Percentiles rank a stretch among this genome's conserved stretches.
phyloP scores from a whole-genome alignment of 1,284 basidiomycete species.

The Laetiporus sulphureus region DNA sequence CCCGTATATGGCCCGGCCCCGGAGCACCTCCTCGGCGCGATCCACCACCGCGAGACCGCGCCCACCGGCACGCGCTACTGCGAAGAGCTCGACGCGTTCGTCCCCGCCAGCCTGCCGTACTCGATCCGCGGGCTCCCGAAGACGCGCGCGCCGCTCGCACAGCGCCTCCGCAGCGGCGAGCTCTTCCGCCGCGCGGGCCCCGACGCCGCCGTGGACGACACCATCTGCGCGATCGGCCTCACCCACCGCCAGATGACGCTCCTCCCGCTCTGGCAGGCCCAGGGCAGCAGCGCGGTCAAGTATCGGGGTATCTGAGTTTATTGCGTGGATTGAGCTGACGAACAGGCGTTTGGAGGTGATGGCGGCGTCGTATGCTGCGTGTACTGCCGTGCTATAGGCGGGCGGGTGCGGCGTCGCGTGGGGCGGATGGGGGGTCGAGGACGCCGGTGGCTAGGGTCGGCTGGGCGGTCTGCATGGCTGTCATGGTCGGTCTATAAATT shows the following conservation, averaged over 20 bases:
- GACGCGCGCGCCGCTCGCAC: conserved; percentile 2
- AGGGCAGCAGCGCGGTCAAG: conserved; percentile 4
- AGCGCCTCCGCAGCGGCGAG: conserved; percentile 2
- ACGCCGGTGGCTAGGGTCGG: background rate
- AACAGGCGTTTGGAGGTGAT: background rate
- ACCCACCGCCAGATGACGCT: conserved; percentile 9
- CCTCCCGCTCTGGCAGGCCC: conserved; percentile 9
- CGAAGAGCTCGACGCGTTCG: conserved; percentile 10
- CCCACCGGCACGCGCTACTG: conserved; percentile 11
- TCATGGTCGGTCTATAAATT: background rate
- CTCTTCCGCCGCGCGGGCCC: conserved; percentile 2
- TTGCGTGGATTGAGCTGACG: background rate
- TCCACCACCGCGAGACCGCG: background rate
- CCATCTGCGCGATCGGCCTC: conserved; percentile 9
- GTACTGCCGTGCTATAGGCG: background rate
- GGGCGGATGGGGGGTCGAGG: conserved; percentile 2
- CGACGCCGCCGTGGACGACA: background rate
- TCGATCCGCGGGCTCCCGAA: conserved; percentile 11
- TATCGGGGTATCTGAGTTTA: conserved; percentile 2
- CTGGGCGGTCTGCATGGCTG: background rate
- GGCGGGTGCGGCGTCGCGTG: background rate
- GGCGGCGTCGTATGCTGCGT: conserved; percentile 1
- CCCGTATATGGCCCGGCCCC: conserved; percentile 1
- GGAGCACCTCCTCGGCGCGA: background rate
- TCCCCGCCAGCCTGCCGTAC: conserved; percentile 9